A percentile compares a stretch with the other conserved stretches of the same genome.
These are phyloP conservation scores for Claviceps fusiformis DNA, from an alignment of 2,329 filamentous ascomycete genomes.

Conservation along the genomic window DNA sequence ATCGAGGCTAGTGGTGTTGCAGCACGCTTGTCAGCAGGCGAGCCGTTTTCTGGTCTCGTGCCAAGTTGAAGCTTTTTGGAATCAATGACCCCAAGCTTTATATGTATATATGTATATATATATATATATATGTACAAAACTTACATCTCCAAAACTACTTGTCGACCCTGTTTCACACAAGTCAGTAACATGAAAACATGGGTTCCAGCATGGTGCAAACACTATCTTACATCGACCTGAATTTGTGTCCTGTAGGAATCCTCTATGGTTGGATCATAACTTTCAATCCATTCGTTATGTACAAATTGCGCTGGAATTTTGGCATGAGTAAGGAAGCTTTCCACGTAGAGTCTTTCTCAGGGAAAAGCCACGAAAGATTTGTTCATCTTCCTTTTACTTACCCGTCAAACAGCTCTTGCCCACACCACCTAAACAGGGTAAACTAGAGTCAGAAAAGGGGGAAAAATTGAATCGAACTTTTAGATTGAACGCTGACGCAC, in stretches of 20 bases:
- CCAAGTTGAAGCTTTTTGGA: conserved; percentile 5
- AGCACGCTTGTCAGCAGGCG: conserved; percentile 10
- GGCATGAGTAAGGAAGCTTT: conserved; percentile 1
- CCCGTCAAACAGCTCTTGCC: conserved; percentile 88
- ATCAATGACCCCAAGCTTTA: not conserved
- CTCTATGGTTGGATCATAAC: conserved; percentile 67
- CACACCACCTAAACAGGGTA: conserved; percentile 52
- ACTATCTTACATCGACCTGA: conserved; percentile 61
- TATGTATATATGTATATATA: too few relatives aligned
- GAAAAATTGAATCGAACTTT: not conserved
- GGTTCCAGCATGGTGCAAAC: not conserved
- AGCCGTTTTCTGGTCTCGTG: not conserved
- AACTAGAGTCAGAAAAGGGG: conserved; percentile 16
- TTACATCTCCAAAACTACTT: conserved; percentile 83
- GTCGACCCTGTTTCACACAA: conserved; percentile 48
- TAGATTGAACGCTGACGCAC: conserved; percentile 28
- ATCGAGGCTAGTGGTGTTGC: conserved; percentile 49
- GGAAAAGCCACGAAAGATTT: not conserved
- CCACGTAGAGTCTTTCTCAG: not conserved
- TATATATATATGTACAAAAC: too few relatives aligned
- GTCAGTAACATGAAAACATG: not conserved
- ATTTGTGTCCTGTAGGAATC: conserved; percentile 64
- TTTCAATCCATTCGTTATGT: conserved; percentile 88
- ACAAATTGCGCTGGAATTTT: conserved; percentile 67
- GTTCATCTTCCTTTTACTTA: conserved; percentile 25